phyloP scores from a whole-genome alignment of 139 green algal genomes.

The Monoraphidium neglectum region DNA sequence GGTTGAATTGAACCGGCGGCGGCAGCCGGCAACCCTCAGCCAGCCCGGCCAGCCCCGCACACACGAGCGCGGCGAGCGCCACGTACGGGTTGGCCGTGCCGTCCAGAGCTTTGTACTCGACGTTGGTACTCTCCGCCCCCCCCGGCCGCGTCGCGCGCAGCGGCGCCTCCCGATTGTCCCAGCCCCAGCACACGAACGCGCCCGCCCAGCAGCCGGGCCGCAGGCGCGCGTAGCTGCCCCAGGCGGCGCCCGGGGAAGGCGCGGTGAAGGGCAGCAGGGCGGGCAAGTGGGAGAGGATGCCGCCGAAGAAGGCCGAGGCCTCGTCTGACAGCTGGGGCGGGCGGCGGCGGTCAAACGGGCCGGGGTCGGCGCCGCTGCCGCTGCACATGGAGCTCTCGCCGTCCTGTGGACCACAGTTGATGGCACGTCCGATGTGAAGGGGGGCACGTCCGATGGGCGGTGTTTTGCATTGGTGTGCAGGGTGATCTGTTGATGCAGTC shows the following conservation, averaged over 20 bases:
- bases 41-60: constrained; percentile 58
- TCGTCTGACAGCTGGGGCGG: neutral
- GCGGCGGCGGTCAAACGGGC: neutral
- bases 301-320: constrained; percentile 49
- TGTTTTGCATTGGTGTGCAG: too few species aligned
- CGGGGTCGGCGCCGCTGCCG: constrained; percentile 5
- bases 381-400: neutral
- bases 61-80: constrained; percentile 48
- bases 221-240: constrained; percentile 39
- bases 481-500: too few species aligned
- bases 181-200: constrained; percentile 55
- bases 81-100: constrained; percentile 71
- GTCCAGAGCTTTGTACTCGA: constrained; percentile 63
- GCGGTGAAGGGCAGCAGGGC: constrained; percentile 57
- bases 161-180: constrained; percentile 56
- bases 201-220: constrained; percentile 53
- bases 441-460: too few species aligned
- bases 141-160: constrained; percentile 35
- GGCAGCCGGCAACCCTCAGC: constrained; percentile 18
- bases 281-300: constrained; percentile 60
- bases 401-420: neutral
- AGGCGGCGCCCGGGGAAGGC: constrained; percentile 34
- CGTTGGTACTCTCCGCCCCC: neutral
- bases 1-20: constrained; percentile 30
- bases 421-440: too few species aligned